phyloP scores from a whole-genome alignment of 257 asterid species.

The Henckelia pumila region DNA sequence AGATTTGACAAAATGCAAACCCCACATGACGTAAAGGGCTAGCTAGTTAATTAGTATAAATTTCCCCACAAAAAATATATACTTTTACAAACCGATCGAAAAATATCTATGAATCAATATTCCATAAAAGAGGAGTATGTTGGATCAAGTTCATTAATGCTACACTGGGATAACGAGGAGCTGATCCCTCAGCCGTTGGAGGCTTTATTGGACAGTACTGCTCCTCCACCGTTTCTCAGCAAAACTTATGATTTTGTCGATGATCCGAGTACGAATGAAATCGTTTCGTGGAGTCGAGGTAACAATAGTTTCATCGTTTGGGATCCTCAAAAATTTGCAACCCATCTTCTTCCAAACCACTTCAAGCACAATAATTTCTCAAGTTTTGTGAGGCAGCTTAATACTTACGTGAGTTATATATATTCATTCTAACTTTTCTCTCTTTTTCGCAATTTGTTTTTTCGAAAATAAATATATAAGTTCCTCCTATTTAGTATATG shows the following conservation, averaged over 20 bases:
- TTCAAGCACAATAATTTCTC: conserved; percentile 61
- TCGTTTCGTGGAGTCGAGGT: conserved; percentile 52
- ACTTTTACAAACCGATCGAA: no score
- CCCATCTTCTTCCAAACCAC: conserved; percentile 47
- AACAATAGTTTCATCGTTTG: conserved; percentile 47
- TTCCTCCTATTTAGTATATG: no score
- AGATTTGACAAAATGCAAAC: no score
- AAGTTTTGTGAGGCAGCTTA: conserved; percentile 60
- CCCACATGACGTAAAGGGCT: no score
- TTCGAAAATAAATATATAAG: no score
- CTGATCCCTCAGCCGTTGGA: conserved; percentile 38
- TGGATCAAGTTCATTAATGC: neutral
- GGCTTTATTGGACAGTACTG: conserved; percentile 37
- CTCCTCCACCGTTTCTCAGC: conserved; percentile 48
- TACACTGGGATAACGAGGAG: neutral
- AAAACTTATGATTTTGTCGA: conserved; percentile 52
- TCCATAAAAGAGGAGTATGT: neutral
- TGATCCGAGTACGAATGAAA: conserved; percentile 35
- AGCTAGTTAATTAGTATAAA: no score
- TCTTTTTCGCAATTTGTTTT: no score
- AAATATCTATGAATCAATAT: neutral
- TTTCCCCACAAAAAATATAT: no score
- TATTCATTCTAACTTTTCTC: no score
- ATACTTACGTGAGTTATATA: conserved; percentile 46
- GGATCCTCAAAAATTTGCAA: conserved; percentile 47